Evolutionary conservation across 2,329 filamentous ascomycete genomes (phyloP).

Genomic region (Colletotrichum costaricense): DNA sequence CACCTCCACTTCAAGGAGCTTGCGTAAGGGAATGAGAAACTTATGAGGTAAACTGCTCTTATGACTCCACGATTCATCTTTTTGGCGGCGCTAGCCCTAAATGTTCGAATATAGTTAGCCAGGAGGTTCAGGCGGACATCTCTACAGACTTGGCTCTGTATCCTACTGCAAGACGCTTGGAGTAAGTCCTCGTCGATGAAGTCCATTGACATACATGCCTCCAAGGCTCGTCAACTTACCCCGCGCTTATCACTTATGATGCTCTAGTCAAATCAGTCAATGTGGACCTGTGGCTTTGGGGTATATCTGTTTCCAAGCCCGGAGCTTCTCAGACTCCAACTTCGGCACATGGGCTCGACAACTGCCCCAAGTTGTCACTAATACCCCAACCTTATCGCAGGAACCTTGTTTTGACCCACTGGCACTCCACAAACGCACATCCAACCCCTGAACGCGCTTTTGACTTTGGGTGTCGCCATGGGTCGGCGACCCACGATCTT

Average conservation of each 20-base stretch:
- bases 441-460: slow-evolving; percentile 3
- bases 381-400: slow-evolving; percentile 34
- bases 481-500: slow-evolving; percentile 25
- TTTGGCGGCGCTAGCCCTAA: no score
- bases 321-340: background rate
- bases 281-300: slow-evolving; percentile 15
- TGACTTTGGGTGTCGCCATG: slow-evolving; percentile 18
- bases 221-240: background rate
- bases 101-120: background rate
- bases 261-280: background rate
- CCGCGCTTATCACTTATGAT: slow-evolving; percentile 12
- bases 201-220: background rate
- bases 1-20: no score
- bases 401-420: background rate
- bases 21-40: background rate
- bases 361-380: slow-evolving; percentile 14
- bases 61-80: background rate
- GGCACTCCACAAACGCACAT: slow-evolving; percentile 9
- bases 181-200: background rate
- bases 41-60: background rate
- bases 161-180: background rate
- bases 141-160: background rate
- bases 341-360: background rate
- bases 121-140: background rate
- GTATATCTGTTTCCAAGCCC: background rate